Base-by-base conservation (phyloP, 2,329 filamentous ascomycete genomes). In the Penicillium sp. region DNA sequence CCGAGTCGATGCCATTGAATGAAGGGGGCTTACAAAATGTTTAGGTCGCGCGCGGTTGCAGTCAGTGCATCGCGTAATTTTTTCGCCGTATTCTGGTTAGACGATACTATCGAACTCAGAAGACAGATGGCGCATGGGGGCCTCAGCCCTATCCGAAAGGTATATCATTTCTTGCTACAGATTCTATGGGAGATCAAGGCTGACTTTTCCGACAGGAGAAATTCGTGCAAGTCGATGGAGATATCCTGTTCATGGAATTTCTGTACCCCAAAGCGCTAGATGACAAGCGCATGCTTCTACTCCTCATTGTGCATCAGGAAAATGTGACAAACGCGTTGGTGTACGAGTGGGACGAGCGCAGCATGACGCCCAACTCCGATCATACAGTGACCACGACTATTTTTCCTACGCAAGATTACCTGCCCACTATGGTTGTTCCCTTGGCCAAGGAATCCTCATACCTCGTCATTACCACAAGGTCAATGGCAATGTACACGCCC, bases 241-340 rank as follows among this genome's bases (percentile, higher is more conserved):
- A 87, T n/a, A 90, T 97, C 52, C 81, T 93, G 64, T 89, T 91
- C 63, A 87, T 97, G 80, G 89, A 92, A 21, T 99, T 97, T 60
- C 79, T 99, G 2, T 85, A 89, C 55, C 90, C 92, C 7, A 80
- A 81, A 9, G 74, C 82, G 0, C 81, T 85, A 49, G 86, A 92
- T 56, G 81, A 85, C 9, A 79, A 86, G 50, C 86, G 87, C 63
- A 83, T 95, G 42, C 87, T 95, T n/a, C 79, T 97, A 3, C 77
- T 96, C 10, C 75, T 96, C 21, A 71, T 88, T 18, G 71, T 85
- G 16, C 69, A 74, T 43, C 70, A 71, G 55, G 67, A 75, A 24
- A 71, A 77, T 2, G 71, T 69, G 55, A 81, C 78, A 16, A 77
- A 78, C 51, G 71, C 81, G 29, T 70, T 79, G 43, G 77, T 77